Base-by-base conservation (phyloP, 768 basidiomycete genomes). In the Fomitopsis serialis region DNA sequence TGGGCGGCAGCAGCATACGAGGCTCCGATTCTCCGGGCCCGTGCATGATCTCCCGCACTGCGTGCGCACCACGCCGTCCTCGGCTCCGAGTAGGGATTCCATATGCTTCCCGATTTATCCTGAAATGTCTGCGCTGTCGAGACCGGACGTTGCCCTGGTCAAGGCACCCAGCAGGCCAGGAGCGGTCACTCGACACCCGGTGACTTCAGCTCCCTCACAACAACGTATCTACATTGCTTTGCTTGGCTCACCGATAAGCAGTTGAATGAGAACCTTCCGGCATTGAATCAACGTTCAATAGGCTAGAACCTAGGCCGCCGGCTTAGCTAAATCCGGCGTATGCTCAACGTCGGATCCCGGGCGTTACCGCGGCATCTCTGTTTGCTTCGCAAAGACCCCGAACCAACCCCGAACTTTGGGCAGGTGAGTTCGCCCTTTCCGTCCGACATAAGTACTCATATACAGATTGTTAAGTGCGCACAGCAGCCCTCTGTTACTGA, bases 1-100 rank as follows among this genome's bases (percentile, higher is more conserved):
- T n/a, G n/a, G n/a, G n/a, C n/a, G n/a, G n/a, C 48, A 49, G 48
- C 24, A 17, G 9, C 25, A 47, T 47, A 47, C 37, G 35, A 49
- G 48, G 35, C 36, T 49, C 48, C 48, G 10, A 11, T 36, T 49
- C 48, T n/a, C 48, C 35, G 48, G 48, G 21, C 19, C 19, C 29
- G 21, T 29, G 22, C 44, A 45, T 29, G 6, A 7, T 21, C 22
- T 34, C 23, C 15, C 46, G 27, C 5, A 32, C 29, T 6, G 29
- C 11, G 29, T 47, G 11, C 46, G 25, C 27, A 21, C 48, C 48
- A 49, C 21, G 46, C 46, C 46, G 46, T 10, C 25, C 27, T 48
- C 48, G 48, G 48, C 19, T n/a, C 48, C 48, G 48, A 36, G 21
- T 19, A 40, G 12, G 48, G 23, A 27, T 5, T 5, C n/a, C 34